Evolutionary conservation across 768 basidiomycete genomes (phyloP).

Genomic region (Tricholoma bakamatsutake): DNA sequence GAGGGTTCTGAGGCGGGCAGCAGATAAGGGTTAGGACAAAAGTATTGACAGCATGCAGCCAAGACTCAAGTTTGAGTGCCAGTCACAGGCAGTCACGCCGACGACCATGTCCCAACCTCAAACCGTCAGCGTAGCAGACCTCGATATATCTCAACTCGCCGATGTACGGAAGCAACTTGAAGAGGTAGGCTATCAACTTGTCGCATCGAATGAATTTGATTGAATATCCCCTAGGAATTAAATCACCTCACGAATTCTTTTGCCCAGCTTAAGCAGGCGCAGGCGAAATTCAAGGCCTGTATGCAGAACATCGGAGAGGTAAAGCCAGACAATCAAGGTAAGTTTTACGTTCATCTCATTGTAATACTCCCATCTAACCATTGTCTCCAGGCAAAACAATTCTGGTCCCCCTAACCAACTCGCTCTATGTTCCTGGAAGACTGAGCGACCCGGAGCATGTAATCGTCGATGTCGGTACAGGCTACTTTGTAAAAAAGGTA

Average conservation of each 20-base stretch:
- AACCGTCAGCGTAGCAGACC: conserved; percentile 74
- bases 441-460: conserved; percentile 80
- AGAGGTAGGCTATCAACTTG: conserved; percentile 48
- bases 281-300: conserved; percentile 87
- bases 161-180: conserved; percentile 92
- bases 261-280: conserved; percentile 87
- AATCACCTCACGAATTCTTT: conserved; percentile 89
- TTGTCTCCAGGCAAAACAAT: conserved; percentile 67
- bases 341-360: conserved; percentile 6
- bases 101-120: conserved; percentile 45
- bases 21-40: background rate
- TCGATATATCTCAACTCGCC: conserved; percentile 79
- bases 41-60: background rate
- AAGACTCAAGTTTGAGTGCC: background rate
- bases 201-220: conserved; percentile 3
- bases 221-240: conserved; percentile 59
- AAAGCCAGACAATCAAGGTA: conserved; percentile 62
- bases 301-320: conserved; percentile 75
- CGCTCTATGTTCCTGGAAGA: conserved; percentile 92
- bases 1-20: background rate
- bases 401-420: conserved; percentile 89
- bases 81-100: conserved; percentile 5
- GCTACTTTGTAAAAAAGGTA: conserved; percentile 95
- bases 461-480: conserved; percentile 93
- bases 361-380: background rate